These are phyloP conservation scores for Aspergillus steynii DNA, from an alignment of 495 filamentous ascomycete genomes.

Conservation along the genomic window DNA sequence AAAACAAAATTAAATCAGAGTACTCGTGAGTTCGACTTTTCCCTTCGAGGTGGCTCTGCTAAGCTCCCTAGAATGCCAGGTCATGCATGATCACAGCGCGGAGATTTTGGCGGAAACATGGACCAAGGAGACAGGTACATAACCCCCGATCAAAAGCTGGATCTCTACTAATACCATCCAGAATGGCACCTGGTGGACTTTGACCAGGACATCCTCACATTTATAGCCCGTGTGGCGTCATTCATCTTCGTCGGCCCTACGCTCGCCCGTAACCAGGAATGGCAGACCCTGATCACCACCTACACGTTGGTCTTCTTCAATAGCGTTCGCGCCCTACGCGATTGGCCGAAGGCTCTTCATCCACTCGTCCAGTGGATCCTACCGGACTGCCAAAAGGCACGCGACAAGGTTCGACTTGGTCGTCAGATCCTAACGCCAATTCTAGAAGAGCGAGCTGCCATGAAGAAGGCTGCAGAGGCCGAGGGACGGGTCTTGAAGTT, in stretches of 20 bases:
- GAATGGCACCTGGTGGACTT: constrained; percentile 18
- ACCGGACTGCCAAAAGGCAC: constrained; percentile 6
- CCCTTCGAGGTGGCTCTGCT: not conserved
- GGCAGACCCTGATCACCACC: constrained; percentile 35
- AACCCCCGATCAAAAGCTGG: not conserved
- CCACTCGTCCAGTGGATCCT: constrained; percentile 32
- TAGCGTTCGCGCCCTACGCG: constrained; percentile 27
- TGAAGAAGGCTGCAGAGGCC: not conserved
- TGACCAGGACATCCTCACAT: constrained; percentile 34
- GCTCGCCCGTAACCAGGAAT: constrained; percentile 39
- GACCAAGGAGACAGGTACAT: constrained; percentile 4
- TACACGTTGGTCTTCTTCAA: constrained; percentile 40
- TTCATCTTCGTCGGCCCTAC: constrained; percentile 44
- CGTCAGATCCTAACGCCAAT: constrained; percentile 11
- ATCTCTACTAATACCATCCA: constrained; percentile 3
- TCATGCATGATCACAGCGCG: constrained; percentile 5
- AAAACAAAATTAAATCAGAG: constrained; percentile 16
- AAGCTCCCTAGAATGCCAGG: constrained; percentile 2
- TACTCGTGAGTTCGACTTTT: constrained; percentile 11
- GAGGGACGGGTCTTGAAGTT: not conserved
- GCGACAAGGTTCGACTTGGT: constrained; percentile 11
- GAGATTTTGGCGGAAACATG: constrained; percentile 7
- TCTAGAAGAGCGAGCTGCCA: constrained; percentile 3
- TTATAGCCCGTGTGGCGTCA: constrained; percentile 44
- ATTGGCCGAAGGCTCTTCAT: constrained; percentile 36